A percentile compares a stretch with the other conserved stretches of the same genome.
These are phyloP conservation scores for Apiosordaria backusii DNA, from an alignment of 495 filamentous ascomycete genomes.

Conservation along the genomic window DNA sequence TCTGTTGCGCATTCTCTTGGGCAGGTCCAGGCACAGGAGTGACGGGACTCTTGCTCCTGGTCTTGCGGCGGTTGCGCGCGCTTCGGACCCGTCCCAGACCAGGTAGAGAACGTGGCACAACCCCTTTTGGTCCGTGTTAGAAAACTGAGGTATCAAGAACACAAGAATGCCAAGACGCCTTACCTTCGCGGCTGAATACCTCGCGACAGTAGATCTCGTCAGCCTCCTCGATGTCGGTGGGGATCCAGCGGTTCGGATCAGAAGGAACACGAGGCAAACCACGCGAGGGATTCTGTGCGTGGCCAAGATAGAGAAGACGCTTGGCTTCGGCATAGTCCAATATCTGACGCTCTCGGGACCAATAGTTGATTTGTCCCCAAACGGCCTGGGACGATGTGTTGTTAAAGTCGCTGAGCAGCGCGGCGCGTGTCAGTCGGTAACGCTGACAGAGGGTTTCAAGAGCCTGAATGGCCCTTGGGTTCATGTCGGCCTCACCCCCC, in stretches of 20 bases:
- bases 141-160: background rate
- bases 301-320: background rate
- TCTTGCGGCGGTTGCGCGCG: background rate
- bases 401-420: background rate
- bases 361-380: background rate
- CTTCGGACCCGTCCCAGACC: background rate
- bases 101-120: background rate
- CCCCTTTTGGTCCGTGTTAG: background rate
- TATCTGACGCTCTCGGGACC: background rate
- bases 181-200: background rate
- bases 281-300: background rate
- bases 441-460: background rate
- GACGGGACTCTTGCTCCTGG: background rate
- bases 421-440: background rate
- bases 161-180: background rate
- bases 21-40: background rate
- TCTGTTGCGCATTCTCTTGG: background rate
- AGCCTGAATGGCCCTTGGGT: constrained; percentile 1
- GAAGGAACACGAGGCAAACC: constrained; percentile 4
- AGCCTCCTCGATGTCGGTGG: background rate
- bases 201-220: background rate
- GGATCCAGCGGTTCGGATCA: constrained; percentile 1
- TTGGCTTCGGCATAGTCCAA: background rate
- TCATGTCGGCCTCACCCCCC: background rate
- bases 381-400: constrained; percentile 1